These are phyloP conservation scores for Calonectria honghensis DNA, from an alignment of 2,329 filamentous ascomycete species.

Conservation along the genomic window DNA sequence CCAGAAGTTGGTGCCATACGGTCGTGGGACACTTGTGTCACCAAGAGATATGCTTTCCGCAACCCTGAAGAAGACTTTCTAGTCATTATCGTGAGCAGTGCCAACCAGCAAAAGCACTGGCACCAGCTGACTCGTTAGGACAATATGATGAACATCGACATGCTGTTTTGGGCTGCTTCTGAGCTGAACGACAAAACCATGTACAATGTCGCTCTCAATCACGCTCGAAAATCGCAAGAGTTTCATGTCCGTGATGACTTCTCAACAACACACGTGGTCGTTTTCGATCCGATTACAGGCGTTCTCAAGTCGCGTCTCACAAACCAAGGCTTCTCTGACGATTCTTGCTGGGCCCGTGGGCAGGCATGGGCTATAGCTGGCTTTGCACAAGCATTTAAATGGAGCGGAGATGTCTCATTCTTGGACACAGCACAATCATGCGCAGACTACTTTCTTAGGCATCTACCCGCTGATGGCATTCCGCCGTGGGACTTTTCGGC, in stretches of 20 bases:
- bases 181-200: constrained; percentile 58
- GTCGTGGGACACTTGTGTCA: constrained; percentile 67
- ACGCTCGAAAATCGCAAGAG: constrained; percentile 63
- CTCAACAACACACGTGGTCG: constrained; percentile 66
- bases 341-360: constrained; percentile 67
- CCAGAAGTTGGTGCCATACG: constrained; percentile 58
- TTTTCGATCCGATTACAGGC: constrained; percentile 65
- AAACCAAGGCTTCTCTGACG: constrained; percentile 67
- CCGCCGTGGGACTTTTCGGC: constrained; percentile 71
- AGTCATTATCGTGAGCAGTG: constrained; percentile 62
- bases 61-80: constrained; percentile 62
- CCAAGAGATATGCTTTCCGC: constrained; percentile 60
- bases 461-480: constrained; percentile 45
- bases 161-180: constrained; percentile 64
- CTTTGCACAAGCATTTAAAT: constrained; percentile 67
- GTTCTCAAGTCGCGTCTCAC: constrained; percentile 64
- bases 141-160: constrained; percentile 65
- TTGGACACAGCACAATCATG: constrained; percentile 64
- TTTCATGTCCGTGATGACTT: constrained; percentile 63
- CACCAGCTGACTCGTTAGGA: constrained; percentile 50
- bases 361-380: constrained; percentile 70
- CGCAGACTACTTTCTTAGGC: constrained; percentile 66
- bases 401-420: constrained; percentile 65
- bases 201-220: constrained; percentile 59
- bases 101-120: no score